These are phyloP conservation scores for Calonectria pteridis DNA, from an alignment of 2,329 filamentous ascomycete genomes.

Conservation along the genomic window DNA sequence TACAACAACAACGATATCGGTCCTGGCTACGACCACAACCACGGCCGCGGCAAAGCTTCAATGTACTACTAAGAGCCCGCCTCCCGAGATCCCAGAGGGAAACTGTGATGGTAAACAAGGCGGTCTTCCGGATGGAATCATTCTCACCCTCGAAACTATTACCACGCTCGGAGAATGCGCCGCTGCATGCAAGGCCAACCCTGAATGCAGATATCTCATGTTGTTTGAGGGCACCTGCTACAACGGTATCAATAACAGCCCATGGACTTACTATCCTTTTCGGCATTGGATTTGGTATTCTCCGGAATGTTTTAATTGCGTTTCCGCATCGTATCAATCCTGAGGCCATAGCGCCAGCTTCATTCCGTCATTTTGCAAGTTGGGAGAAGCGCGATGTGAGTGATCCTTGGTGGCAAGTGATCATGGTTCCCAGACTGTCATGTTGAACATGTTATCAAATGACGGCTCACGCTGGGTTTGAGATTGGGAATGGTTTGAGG, in stretches of 20 bases:
- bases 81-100: background rate
- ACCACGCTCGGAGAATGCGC: background rate
- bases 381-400: background rate
- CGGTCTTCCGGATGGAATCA: background rate
- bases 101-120: background rate
- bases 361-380: background rate
- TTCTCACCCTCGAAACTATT: background rate
- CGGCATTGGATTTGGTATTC: background rate
- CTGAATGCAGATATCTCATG: conserved; percentile 5
- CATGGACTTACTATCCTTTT: conserved; percentile 1
- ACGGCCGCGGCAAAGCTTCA: background rate
- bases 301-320: background rate
- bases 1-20: background rate
- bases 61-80: background rate
- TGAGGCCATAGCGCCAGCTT: background rate
- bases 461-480: background rate
- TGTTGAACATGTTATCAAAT: background rate
- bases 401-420: background rate
- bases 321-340: background rate
- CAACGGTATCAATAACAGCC: background rate
- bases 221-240: background rate
- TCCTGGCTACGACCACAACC: background rate
- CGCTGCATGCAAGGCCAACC: background rate
- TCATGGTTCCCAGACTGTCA: background rate
- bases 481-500: background rate